Evolutionary conservation across 208 protist species (phyloP).

Genomic region (Phytomonas francai): DNA sequence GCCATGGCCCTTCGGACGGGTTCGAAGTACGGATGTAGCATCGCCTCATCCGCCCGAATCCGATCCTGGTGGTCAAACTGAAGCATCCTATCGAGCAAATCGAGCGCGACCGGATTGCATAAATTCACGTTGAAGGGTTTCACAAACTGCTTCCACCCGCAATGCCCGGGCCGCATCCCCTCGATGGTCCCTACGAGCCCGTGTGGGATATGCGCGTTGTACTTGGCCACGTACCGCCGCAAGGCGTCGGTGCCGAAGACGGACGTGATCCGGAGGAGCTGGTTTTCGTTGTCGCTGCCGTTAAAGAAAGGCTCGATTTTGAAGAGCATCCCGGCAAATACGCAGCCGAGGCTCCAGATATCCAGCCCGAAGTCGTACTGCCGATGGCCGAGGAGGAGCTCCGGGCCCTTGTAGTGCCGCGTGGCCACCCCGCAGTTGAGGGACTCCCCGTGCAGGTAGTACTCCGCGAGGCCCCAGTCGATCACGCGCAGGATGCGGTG

Average conservation of each 20-base stretch:
- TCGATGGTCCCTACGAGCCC: constrained; percentile 66
- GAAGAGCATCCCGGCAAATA: constrained; percentile 99
- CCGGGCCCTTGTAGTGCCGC: constrained; percentile 98
- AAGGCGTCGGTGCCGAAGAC: constrained; percentile 96
- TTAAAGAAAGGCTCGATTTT: constrained; percentile 98
- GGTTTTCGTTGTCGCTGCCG: constrained; percentile 97
- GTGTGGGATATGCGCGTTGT: constrained; percentile 87
- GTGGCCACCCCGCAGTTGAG: constrained; percentile 99
- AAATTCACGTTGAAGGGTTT: constrained; percentile 26
- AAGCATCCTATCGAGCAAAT: constrained; percentile 97
- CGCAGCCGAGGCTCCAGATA: constrained; percentile 98
- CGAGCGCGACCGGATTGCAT: constrained; percentile 92
- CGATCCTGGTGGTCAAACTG: constrained; percentile 95
- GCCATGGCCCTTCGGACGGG: constrained; percentile 62
- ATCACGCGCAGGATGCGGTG: constrained; percentile 94
- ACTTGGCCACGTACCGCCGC: constrained; percentile 94
- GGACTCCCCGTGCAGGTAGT: constrained; percentile 96
- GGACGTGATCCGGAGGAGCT: constrained; percentile 93
- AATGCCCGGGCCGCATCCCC: constrained; percentile 6
- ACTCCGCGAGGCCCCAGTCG: constrained; percentile 98
- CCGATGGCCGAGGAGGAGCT: constrained; percentile 96
- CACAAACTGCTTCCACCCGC: constrained; percentile 3
- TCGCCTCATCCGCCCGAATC: constrained; percentile 95
- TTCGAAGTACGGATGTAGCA: constrained; percentile 98
- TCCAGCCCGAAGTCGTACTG: constrained; percentile 99